These are phyloP conservation scores for Populus deltoides DNA, from an alignment of 345 rosid genomes.

Conservation along the genomic window DNA sequence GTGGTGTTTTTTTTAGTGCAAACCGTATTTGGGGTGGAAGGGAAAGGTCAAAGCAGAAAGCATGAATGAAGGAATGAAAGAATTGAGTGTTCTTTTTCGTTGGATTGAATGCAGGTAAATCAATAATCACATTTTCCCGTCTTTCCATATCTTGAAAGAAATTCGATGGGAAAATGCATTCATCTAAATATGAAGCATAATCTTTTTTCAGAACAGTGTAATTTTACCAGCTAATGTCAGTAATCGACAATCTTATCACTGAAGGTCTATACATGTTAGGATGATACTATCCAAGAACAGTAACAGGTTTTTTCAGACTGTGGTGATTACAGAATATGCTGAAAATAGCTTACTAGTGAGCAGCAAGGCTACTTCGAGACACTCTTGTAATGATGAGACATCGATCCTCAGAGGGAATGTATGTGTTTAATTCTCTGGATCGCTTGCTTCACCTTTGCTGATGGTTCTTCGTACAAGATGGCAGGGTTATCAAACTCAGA, in stretches of 20 bases:
- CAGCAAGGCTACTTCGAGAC: background rate
- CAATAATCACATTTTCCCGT: background rate
- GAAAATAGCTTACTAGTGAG: too few relatives aligned
- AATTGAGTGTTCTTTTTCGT: too few relatives aligned
- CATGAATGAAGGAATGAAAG: too few relatives aligned
- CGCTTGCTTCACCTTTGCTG: constrained; percentile 59
- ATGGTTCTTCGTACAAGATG: constrained; percentile 80
- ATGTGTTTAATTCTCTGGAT: constrained; percentile 64
- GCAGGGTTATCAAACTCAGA: constrained; percentile 75
- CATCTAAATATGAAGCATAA: background rate
- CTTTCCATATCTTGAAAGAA: background rate
- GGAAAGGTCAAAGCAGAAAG: too few relatives aligned
- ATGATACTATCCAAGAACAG: background rate
- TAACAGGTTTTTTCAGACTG: background rate
- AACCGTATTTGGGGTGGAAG: too few relatives aligned
- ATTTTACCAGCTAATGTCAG: background rate
- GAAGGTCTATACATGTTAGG: background rate
- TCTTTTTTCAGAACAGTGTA: background rate
- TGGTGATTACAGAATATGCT: too few relatives aligned
- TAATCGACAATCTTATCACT: background rate
- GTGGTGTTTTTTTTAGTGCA: too few relatives aligned
- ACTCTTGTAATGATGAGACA: background rate
- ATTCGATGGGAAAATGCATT: background rate
- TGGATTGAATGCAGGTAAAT: background rate
- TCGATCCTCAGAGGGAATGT: constrained; percentile 54